Conservation (phyloP, 495 filamentous ascomycete species). For the Tuber borchii region DNA sequence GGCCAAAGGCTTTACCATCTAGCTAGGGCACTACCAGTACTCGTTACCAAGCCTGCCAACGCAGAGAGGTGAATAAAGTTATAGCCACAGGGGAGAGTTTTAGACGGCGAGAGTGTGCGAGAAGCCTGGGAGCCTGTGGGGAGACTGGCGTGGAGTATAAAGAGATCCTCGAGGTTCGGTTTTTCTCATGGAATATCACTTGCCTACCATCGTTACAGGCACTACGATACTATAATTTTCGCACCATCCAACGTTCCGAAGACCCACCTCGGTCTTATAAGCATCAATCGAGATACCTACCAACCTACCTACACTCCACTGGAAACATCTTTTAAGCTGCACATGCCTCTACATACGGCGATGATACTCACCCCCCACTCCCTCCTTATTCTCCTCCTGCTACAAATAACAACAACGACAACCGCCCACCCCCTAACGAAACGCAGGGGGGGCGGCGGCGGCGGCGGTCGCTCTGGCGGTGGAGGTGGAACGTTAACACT, state of each 20-base stretch:
- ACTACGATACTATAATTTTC: not conserved
- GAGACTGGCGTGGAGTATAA: not conserved
- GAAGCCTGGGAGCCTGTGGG: not conserved
- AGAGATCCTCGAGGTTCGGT: not conserved
- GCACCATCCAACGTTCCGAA: not conserved
- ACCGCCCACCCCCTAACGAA: slow-evolving; percentile 9
- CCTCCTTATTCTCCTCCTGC: slow-evolving; percentile 20
- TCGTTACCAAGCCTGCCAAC: not conserved
- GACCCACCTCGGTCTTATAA: not conserved
- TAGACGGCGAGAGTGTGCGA: too few species aligned
- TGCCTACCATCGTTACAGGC: not conserved
- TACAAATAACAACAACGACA: not conserved
- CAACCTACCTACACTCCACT: not conserved
- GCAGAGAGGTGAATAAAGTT: not conserved
- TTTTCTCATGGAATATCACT: not conserved
- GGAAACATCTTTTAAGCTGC: too few species aligned
- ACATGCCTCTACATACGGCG: not conserved
- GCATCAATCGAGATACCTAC: not conserved
- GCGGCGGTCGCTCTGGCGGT: not conserved
- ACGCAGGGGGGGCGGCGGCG: slow-evolving; percentile 12
- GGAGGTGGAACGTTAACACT: not conserved
- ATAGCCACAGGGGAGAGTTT: not conserved
- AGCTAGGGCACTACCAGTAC: not conserved
- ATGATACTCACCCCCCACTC: slow-evolving; percentile 4
- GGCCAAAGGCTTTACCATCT: not conserved